These are phyloP conservation scores for Neurospora pannonica DNA, from an alignment of 495 filamentous ascomycete genomes.

Conservation along the genomic window DNA sequence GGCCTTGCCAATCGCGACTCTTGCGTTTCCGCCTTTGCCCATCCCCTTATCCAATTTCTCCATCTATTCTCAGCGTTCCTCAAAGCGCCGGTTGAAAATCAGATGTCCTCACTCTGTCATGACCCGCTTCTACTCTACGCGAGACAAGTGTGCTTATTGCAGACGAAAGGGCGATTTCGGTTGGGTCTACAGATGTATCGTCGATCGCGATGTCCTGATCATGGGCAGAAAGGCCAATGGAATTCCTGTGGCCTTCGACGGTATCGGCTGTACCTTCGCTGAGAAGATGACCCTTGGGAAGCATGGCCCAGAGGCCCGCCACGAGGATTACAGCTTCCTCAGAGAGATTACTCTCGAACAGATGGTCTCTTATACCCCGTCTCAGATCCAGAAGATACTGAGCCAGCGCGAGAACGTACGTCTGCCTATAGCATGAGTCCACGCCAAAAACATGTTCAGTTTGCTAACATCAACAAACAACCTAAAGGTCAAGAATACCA, in stretches of 20 bases:
- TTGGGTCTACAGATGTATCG: slow-evolving; percentile 59
- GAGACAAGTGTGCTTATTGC: slow-evolving; percentile 44
- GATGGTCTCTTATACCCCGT: slow-evolving; percentile 32
- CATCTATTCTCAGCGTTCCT: background rate
- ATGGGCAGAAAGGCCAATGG: slow-evolving; percentile 25
- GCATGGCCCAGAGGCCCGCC: slow-evolving; percentile 24
- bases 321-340: slow-evolving; percentile 33
- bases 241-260: slow-evolving; percentile 22
- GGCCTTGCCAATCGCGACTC: background rate
- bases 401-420: slow-evolving; percentile 32
- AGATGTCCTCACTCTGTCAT: slow-evolving; percentile 52
- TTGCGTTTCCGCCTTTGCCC: background rate
- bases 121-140: slow-evolving; percentile 41
- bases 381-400: slow-evolving; percentile 31
- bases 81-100: slow-evolving; percentile 12
- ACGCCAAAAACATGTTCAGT: background rate
- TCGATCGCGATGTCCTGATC: slow-evolving; percentile 44
- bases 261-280: slow-evolving; percentile 12
- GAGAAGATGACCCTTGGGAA: slow-evolving; percentile 17
- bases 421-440: background rate
- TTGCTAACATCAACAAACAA: background rate
- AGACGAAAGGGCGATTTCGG: slow-evolving; percentile 37
- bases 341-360: slow-evolving; percentile 41
- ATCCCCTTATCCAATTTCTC: slow-evolving; percentile 7
- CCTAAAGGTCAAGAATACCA: slow-evolving; percentile 15